Percentiles rank a stretch among this genome's conserved stretches.
phyloP scores from a whole-genome alignment of 352 stramenopile species.

The Pythium apleroticum region DNA sequence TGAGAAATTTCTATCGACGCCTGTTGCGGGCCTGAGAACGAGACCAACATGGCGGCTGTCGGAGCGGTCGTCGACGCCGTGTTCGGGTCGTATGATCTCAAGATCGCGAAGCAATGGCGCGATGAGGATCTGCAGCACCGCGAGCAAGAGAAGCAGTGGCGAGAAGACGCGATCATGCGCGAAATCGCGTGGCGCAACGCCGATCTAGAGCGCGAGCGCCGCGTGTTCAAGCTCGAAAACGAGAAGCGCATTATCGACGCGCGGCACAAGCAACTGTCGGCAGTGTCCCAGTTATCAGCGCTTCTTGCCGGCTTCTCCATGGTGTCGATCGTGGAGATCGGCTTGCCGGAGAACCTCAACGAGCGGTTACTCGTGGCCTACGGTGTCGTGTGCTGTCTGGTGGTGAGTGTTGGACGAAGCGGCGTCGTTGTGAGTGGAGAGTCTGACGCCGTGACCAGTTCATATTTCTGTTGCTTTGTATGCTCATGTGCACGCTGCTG shows the following conservation, averaged over 20 bases:
- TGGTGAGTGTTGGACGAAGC: conserved; percentile 32
- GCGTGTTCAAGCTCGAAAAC: conserved; percentile 72
- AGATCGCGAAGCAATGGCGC: conserved; percentile 84
- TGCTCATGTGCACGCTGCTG: conserved; percentile 68
- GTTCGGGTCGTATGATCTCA: conserved; percentile 84
- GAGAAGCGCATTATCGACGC: conserved; percentile 79
- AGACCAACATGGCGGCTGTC: conserved; percentile 42
- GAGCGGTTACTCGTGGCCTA: conserved; percentile 62
- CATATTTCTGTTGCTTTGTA: conserved; percentile 73
- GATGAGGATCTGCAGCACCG: conserved; percentile 74
- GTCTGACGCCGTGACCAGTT: conserved; percentile 35
- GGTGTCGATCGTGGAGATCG: conserved; percentile 75
- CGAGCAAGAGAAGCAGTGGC: conserved; percentile 80
- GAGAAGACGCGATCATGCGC: conserved; percentile 67
- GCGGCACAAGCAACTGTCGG: conserved; percentile 60
- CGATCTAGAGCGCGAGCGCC: conserved; percentile 69
- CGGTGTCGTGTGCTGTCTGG: conserved; percentile 49
- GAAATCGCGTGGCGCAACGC: conserved; percentile 67
- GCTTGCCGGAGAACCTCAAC: conserved; percentile 42
- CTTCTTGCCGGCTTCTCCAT: conserved; percentile 72
- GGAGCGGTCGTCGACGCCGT: conserved; percentile 71
- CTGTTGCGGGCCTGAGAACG: neutral
- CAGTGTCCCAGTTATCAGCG: conserved; percentile 62
- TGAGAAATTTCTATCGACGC: neutral
- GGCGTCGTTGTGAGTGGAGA: neutral